phyloP scores from a whole-genome alignment of 768 basidiomycete genomes.

The Tremella fuciformis region DNA sequence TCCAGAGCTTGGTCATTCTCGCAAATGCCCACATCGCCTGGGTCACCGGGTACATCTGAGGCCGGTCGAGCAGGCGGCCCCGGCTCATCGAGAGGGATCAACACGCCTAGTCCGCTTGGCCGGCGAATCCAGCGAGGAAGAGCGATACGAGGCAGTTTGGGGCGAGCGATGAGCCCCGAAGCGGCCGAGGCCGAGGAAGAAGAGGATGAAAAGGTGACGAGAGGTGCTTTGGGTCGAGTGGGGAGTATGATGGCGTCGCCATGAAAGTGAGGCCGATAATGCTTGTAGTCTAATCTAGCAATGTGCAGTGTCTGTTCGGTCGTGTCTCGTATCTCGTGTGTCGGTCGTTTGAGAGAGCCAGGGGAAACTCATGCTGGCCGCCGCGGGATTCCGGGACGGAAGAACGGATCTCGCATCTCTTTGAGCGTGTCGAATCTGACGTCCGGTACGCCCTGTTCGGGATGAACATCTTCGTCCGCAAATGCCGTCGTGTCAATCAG shows the following conservation, averaged over 20 bases:
- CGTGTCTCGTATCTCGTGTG: neutral
- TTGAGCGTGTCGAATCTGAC: conserved; percentile 3
- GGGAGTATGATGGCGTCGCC: neutral
- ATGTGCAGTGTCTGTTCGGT: neutral
- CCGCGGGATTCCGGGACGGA: conserved; percentile 33
- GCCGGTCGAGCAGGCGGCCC: neutral
- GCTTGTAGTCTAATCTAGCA: neutral
- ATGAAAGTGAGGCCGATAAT: neutral
- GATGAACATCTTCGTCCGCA: too few relatives aligned
- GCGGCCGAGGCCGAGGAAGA: conserved; percentile 1
- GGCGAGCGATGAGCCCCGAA: neutral
- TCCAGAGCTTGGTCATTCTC: conserved; percentile 7
- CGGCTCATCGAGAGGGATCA: neutral
- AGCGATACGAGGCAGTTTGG: neutral
- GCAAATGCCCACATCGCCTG: neutral
- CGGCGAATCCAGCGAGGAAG: neutral
- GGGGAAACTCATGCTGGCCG: conserved; percentile 12
- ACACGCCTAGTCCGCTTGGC: conserved; percentile 2
- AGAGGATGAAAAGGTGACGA: neutral
- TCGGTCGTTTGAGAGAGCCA: neutral
- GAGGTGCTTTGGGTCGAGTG: neutral
- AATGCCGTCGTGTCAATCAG: too few relatives aligned
- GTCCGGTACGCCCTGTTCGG: neutral
- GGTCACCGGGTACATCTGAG: neutral
- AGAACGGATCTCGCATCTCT: conserved; percentile 42